These are phyloP conservation scores for Nemania sp. DNA, from an alignment of 2,329 filamentous ascomycete genomes.

Conservation along the genomic window DNA sequence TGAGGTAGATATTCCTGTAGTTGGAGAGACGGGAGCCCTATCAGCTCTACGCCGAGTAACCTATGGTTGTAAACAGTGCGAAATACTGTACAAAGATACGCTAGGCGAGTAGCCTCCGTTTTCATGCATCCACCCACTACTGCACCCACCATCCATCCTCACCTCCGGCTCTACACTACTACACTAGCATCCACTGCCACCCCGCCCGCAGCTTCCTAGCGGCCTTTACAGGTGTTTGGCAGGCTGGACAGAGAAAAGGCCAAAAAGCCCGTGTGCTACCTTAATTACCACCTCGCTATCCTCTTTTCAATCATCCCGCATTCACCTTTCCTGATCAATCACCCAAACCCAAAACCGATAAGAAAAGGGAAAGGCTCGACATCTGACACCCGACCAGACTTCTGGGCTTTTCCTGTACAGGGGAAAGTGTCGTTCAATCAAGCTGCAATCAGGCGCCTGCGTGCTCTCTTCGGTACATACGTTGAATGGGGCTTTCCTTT, in stretches of 20 bases:
- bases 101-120: conserved; percentile 16
- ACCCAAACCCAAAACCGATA: conserved; percentile 43
- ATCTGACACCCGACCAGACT: conserved; percentile 31
- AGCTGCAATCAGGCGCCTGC: conserved; percentile 11
- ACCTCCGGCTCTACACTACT: conserved; percentile 12
- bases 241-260: conserved; percentile 38
- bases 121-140: conserved; percentile 21
- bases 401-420: conserved; percentile 46
- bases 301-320: conserved; percentile 55
- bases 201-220: conserved; percentile 34
- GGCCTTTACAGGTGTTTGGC: conserved; percentile 41
- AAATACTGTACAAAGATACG: too few relatives aligned
- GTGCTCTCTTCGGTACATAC: background rate
- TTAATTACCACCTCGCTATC: conserved; percentile 49
- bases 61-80: too few relatives aligned
- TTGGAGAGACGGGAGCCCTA: too few relatives aligned
- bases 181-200: conserved; percentile 23
- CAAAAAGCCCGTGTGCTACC: conserved; percentile 49
- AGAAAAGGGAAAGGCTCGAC: conserved; percentile 31
- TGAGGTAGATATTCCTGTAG: too few relatives aligned
- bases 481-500: conserved; percentile 4
- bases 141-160: conserved; percentile 16
- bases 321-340: conserved; percentile 53
- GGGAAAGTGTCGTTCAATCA: conserved; percentile 36
- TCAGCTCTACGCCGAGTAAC: too few relatives aligned